phyloP scores from a whole-genome alignment of 2,329 filamentous ascomycete genomes.

The Pyrenophora teres region DNA sequence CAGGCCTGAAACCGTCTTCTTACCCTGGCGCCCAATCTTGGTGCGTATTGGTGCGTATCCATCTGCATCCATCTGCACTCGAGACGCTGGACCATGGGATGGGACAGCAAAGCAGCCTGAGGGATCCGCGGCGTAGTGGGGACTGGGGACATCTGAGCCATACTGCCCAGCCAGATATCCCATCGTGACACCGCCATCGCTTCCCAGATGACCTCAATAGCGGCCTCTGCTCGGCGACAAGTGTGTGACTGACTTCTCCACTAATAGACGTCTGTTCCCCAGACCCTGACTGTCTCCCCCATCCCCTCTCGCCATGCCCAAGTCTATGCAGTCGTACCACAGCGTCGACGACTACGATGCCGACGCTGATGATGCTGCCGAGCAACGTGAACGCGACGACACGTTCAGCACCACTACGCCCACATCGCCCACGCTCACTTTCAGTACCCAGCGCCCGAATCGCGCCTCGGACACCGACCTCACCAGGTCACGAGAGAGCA shows the following conservation, averaged over 20 bases:
- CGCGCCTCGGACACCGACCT: slow-evolving; percentile 46
- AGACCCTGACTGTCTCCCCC: slow-evolving; percentile 8
- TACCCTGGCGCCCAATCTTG: neutral
- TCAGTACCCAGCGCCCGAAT: slow-evolving; percentile 35
- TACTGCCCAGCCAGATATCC: slow-evolving; percentile 20
- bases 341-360: slow-evolving; percentile 43
- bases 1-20: slow-evolving; percentile 1
- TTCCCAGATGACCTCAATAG: slow-evolving; percentile 33
- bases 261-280: slow-evolving; percentile 15
- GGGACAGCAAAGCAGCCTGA: neutral
- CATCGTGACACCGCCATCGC: slow-evolving; percentile 27
- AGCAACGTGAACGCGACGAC: slow-evolving; percentile 37
- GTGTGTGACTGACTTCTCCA: slow-evolving; percentile 14
- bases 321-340: slow-evolving; percentile 43
- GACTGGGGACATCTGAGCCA: slow-evolving; percentile 9
- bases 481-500: slow-evolving; percentile 35
- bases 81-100: too few relatives aligned
- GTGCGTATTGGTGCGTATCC: slow-evolving; percentile 5
- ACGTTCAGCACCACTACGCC: slow-evolving; percentile 42
- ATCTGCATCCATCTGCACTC: neutral
- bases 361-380: slow-evolving; percentile 41
- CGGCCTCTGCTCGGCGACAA: slow-evolving; percentile 16
- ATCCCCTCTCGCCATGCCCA: slow-evolving; percentile 36
- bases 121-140: slow-evolving; percentile 12
- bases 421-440: slow-evolving; percentile 39